Evolutionary conservation across 148 eudicot species (phyloP).

Genomic region (Camellia lanceoleosa): DNA sequence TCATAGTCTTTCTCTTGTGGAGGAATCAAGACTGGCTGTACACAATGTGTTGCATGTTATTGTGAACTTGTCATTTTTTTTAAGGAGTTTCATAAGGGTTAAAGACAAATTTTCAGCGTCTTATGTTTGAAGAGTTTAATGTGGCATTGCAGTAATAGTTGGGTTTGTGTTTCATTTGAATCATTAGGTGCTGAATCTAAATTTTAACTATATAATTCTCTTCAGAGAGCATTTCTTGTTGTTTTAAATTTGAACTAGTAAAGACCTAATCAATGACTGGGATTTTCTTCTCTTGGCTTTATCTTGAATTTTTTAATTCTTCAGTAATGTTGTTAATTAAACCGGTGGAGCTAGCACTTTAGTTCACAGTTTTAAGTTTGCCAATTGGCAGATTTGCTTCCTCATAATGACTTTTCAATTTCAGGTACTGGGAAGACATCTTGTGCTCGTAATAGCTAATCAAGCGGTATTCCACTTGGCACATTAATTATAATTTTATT

Average conservation of each 20-base stretch:
- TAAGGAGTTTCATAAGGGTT: neutral
- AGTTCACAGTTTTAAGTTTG: neutral
- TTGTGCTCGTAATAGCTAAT: conserved; percentile 93
- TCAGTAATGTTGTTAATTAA: neutral
- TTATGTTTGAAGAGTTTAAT: neutral
- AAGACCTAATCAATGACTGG: neutral
- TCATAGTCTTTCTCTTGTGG: neutral
- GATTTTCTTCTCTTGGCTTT: neutral
- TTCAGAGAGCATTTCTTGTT: neutral
- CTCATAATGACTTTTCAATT: conserved; percentile 22
- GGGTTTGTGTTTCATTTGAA: neutral
- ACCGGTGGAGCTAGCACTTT: neutral
- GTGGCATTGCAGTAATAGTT: neutral
- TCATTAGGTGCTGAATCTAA: neutral
- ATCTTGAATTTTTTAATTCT: conserved; percentile 4
- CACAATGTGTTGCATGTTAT: neutral
- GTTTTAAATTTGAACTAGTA: neutral
- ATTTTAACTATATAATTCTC: neutral
- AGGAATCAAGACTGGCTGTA: conserved; percentile 1
- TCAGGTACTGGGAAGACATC: conserved; percentile 99
- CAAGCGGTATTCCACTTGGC: conserved; percentile 62
- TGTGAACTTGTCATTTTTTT: neutral
- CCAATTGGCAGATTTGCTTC: conserved; percentile 1
- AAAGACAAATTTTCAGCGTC: neutral
- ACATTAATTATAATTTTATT: neutral